phyloP scores from a whole-genome alignment of 352 stramenopile species.

The Phytophthora cajani region DNA sequence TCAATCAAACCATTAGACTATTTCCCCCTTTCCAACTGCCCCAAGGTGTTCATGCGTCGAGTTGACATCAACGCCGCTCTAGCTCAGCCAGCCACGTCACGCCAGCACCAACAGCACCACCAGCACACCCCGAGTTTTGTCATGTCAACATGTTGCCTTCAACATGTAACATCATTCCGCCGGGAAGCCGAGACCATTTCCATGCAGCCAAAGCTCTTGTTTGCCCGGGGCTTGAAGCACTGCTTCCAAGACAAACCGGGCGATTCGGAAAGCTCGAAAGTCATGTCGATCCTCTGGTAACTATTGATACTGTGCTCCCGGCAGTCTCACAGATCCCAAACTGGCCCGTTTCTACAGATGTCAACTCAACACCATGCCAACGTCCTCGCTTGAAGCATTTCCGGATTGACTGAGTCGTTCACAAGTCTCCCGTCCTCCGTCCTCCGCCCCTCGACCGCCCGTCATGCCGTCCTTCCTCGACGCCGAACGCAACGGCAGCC shows the following conservation, averaged over 20 bases:
- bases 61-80: neutral
- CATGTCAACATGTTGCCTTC: conserved; percentile 36
- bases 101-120: neutral
- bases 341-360: conserved; percentile 17
- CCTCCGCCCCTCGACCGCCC: no score
- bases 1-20: conserved; percentile 18
- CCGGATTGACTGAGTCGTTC: conserved; percentile 5
- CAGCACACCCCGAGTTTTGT: conserved; percentile 14
- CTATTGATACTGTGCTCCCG: no score
- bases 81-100: neutral
- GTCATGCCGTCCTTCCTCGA: conserved; percentile 33
- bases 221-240: neutral
- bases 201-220: conserved; percentile 17
- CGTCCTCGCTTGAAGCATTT: conserved; percentile 23
- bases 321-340: conserved; percentile 1
- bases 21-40: neutral
- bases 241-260: no score
- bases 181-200: conserved; percentile 21
- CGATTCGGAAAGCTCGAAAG: neutral
- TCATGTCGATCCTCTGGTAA: no score
- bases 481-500: conserved; percentile 53
- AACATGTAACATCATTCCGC: conserved; percentile 31
- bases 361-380: conserved; percentile 34
- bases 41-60: neutral
- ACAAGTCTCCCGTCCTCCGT: neutral